Evolutionary conservation across 345 rosid species (phyloP).

Genomic region (Rhizophora mangle): DNA sequence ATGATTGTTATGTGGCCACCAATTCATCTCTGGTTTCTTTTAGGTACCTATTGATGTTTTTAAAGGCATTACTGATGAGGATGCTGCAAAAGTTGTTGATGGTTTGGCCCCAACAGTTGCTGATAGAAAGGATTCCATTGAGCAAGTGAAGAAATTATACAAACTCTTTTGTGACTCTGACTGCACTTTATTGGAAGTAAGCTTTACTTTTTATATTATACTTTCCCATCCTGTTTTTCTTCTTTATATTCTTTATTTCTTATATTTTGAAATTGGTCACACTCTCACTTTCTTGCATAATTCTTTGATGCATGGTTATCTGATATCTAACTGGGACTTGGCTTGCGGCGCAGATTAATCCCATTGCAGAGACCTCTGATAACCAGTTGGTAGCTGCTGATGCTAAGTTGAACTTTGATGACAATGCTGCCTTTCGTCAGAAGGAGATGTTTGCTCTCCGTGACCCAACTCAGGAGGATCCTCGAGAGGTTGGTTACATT

Average conservation of each 20-base stretch:
- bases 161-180: constrained; percentile 75
- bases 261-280: background rate
- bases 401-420: constrained; percentile 98
- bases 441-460: constrained; percentile 74
- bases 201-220: constrained; percentile 23
- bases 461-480: constrained; percentile 97
- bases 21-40: constrained; percentile 19
- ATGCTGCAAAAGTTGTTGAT: constrained; percentile 96
- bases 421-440: constrained; percentile 94
- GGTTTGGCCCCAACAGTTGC: constrained; percentile 87
- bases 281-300: background rate
- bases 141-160: constrained; percentile 97
- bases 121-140: constrained; percentile 72
- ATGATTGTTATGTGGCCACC: constrained; percentile 7
- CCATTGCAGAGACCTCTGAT: constrained; percentile 88
- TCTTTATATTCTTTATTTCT: background rate
- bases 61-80: constrained; percentile 89
- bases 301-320: constrained; percentile 6
- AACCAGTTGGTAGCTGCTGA: constrained; percentile 95
- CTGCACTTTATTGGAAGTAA: constrained; percentile 96
- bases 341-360: constrained; percentile 68
- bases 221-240: too few species aligned
- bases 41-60: constrained; percentile 96
- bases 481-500: constrained; percentile 68
- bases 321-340: constrained; percentile 4